Evolutionary conservation across 805 yeast species (phyloP).

Genomic region (Kluyveromyces siamensis): DNA sequence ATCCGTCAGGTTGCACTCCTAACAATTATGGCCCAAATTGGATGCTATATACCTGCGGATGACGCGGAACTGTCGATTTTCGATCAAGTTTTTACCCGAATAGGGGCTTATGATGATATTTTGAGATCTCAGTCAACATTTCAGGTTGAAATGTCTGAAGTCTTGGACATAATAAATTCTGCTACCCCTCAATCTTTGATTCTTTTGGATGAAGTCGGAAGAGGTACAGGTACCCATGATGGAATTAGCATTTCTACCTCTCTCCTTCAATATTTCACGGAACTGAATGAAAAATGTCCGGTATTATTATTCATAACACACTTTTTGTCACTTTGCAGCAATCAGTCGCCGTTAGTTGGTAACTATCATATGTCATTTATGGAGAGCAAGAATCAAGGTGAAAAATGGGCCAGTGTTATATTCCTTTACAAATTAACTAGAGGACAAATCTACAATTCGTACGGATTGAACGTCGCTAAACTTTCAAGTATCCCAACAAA

Average conservation of each 20-base stretch:
- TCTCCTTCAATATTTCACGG: slow-evolving; percentile 50
- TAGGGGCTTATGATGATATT: slow-evolving; percentile 80
- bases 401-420: slow-evolving; percentile 34
- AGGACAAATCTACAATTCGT: slow-evolving; percentile 54
- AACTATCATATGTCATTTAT: slow-evolving; percentile 69
- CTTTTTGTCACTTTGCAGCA: slow-evolving; percentile 54
- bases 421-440: slow-evolving; percentile 43
- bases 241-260: slow-evolving; percentile 78
- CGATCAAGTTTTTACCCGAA: slow-evolving; percentile 49
- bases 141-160: slow-evolving; percentile 94
- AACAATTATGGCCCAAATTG: slow-evolving; percentile 68
- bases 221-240: slow-evolving; percentile 79
- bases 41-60: slow-evolving; percentile 65
- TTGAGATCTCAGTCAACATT: slow-evolving; percentile 74
- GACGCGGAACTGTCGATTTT: slow-evolving; percentile 55
- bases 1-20: slow-evolving; percentile 66
- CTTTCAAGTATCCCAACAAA: slow-evolving; percentile 51
- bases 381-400: slow-evolving; percentile 30
- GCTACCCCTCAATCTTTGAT: slow-evolving; percentile 74
- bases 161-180: slow-evolving; percentile 74
- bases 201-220: slow-evolving; percentile 89
- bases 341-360: slow-evolving; percentile 37
- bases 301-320: slow-evolving; percentile 77
- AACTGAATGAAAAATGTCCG: slow-evolving; percentile 32
- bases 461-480: slow-evolving; percentile 80